These are phyloP conservation scores for Seiridium cupressi DNA, from an alignment of 2,329 filamentous ascomycete species.

Conservation along the genomic window DNA sequence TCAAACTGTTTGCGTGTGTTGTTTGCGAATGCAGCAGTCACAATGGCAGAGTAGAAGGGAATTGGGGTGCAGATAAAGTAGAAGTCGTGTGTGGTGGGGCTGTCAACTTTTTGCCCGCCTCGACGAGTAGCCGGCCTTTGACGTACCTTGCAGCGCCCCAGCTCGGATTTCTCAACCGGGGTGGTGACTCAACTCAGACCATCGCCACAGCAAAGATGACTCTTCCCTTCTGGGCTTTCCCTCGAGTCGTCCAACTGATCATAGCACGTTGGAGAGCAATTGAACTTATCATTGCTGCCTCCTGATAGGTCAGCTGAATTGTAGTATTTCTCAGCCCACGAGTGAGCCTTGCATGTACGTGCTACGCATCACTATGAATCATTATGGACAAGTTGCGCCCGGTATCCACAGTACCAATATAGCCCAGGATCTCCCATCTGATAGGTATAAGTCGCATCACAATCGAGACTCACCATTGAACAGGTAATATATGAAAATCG, in stretches of 20 bases:
- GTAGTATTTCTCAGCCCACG: background rate
- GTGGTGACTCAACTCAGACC: constrained; percentile 2
- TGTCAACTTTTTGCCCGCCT: background rate
- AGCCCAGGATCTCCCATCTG: no score
- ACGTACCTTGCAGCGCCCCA: background rate
- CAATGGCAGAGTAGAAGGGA: background rate
- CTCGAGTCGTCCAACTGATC: no score
- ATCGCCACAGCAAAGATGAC: constrained; percentile 6
- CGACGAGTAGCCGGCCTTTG: background rate
- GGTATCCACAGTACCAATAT: background rate
- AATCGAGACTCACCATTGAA: no score
- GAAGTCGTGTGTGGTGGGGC: constrained; percentile 9
- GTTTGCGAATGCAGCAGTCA: background rate
- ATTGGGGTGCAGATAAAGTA: constrained; percentile 4
- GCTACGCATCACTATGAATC: constrained; percentile 2
- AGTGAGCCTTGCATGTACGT: background rate
- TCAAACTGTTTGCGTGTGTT: background rate
- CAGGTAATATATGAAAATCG: no score
- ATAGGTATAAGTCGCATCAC: no score
- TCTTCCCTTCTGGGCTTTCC: background rate
- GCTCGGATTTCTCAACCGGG: background rate
- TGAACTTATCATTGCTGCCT: background rate
- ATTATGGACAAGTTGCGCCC: background rate
- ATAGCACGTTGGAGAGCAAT: background rate
- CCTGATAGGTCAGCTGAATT: no score